Evolutionary conservation across 202 grass and related monocot genomes (phyloP).

Genomic region (Saccharum hybrid): DNA sequence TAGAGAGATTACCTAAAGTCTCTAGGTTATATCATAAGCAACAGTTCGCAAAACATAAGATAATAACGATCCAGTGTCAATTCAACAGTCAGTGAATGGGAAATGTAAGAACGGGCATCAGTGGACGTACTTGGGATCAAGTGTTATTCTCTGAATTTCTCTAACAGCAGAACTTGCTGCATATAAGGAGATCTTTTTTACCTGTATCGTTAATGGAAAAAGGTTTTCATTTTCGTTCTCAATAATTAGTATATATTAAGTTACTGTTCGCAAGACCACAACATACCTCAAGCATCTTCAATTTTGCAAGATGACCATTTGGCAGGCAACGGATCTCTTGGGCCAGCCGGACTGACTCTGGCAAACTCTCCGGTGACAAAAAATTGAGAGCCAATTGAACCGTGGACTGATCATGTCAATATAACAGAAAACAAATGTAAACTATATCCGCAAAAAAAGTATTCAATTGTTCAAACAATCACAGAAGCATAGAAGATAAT

Average conservation of each 20-base stretch:
- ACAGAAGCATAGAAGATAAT: background rate
- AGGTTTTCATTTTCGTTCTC: slow-evolving; percentile 11
- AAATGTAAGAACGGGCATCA: slow-evolving; percentile 20
- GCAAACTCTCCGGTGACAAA: slow-evolving; percentile 84
- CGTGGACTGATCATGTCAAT: slow-evolving; percentile 71
- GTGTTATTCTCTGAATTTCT: slow-evolving; percentile 94
- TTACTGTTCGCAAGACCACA: background rate
- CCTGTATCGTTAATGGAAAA: slow-evolving; percentile 53
- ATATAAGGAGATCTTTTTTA: slow-evolving; percentile 88
- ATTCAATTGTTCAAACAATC: background rate
- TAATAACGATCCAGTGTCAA: slow-evolving; percentile 9
- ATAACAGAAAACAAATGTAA: slow-evolving; percentile 29
- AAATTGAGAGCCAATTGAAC: slow-evolving; percentile 91
- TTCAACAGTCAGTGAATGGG: slow-evolving; percentile 3
- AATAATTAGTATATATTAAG: slow-evolving; percentile 12
- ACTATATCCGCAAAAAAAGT: background rate
- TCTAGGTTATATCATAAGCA: slow-evolving; percentile 1
- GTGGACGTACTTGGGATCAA: slow-evolving; percentile 75
- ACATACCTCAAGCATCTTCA: slow-evolving; percentile 88
- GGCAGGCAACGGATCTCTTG: slow-evolving; percentile 93
- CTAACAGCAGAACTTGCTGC: slow-evolving; percentile 92
- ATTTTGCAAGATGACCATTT: slow-evolving; percentile 85
- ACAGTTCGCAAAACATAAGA: slow-evolving; percentile 36
- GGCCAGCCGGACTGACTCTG: slow-evolving; percentile 67
- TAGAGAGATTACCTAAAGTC: background rate